Evolutionary conservation across 257 asterid species (phyloP), one percentile per base, ranked within the genome.

Genomic region (Striga asiatica): DNA sequence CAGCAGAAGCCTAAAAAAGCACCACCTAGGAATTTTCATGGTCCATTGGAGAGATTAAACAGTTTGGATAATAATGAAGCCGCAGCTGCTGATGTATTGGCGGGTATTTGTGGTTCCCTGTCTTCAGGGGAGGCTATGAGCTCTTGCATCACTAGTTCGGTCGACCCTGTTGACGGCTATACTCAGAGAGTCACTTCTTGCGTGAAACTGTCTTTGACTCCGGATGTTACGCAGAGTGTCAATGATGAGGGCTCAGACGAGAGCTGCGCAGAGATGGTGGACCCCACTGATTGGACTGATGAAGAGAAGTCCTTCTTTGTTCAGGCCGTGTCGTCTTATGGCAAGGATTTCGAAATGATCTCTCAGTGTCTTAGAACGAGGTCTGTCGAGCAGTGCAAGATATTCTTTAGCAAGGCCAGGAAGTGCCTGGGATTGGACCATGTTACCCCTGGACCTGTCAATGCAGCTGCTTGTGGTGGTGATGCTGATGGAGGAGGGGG

Each of bases 101-200:
- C 95, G 50, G 93, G 99, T 24, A 88, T 93, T 35, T 88, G 94
- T 76, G 93, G 97, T 66, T 85, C 99, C 50, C 55, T 88, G 13
- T 93, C 99, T 31, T 85, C 99, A 14, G 99, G 88, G 78, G 99
- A 93, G 78, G 96, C 97, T 54, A 80, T 81, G 91, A 78, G 95
- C 74, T 85, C 95, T 52, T 81, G 94, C 80, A 84, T 81, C 60
- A 82, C 95, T 7, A 84, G 91, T 74, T 83, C 96, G 61, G 81
- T 73, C 65, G 97, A 88, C 52, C 85, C 77, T 54, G 75, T 79
- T 23, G 94, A 82, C 39, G 80, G 77, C 50, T 74, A 58, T 66
- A 13, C 3, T 39, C 89, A 72, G 61, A 78, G 79, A 69, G 70
- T 73, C 49, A 74, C 74, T 56, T 74, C 81, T 12, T 65, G 77